Base-by-base conservation (phyloP, 2,329 filamentous ascomycete genomes). In the Penicillium thymicola region DNA sequence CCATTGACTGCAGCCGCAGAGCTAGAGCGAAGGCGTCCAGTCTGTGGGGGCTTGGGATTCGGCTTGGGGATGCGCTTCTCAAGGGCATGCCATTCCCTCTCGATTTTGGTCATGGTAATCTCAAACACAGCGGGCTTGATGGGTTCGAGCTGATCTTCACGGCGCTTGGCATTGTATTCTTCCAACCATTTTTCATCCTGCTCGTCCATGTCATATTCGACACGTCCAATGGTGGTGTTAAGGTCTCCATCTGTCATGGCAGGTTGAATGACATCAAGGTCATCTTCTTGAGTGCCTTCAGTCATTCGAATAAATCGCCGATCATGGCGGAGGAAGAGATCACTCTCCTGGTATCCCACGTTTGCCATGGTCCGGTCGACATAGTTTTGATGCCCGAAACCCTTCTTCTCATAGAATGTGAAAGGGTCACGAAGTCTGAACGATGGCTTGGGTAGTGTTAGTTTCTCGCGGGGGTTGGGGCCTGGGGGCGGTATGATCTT, bases 131-230 rank as follows among this genome's bases (percentile, higher is more conserved):
- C 92, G 21, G 92, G 90, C 47, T 92, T 95, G 67, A 99, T 94
- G 2, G 86, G 81, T 64, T 95, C 90, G 23, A 90, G 85, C 44
- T 88, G 86, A 63, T 89, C 84, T 25, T 84, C 82, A 70, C 87
- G 89, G 56, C 94, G 85, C 66, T 89, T 86, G 13, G 79, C 77
- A 67, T 99, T 99, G 70, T 93, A 85, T 38, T 86, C 84, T 65
- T 94, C 89, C 27, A 99, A 79, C 94, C 94, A 99, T 77, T 92
- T 91, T 64, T 96, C 92, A 72, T 99, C 94, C 70, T 99, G 94
- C 75, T 99, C 94, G 70, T 99, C 94, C 94, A 99, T 99, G 73
- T 99, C 94, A 72, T 99, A 99, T 72, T 99, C 94, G 21, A 99
- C 94, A 55, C 90, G 87, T 13, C 91, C 90, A 38, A 95, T 82